phyloP scores from a whole-genome alignment of 140 eudicot species.

The Senecio squalidus region DNA sequence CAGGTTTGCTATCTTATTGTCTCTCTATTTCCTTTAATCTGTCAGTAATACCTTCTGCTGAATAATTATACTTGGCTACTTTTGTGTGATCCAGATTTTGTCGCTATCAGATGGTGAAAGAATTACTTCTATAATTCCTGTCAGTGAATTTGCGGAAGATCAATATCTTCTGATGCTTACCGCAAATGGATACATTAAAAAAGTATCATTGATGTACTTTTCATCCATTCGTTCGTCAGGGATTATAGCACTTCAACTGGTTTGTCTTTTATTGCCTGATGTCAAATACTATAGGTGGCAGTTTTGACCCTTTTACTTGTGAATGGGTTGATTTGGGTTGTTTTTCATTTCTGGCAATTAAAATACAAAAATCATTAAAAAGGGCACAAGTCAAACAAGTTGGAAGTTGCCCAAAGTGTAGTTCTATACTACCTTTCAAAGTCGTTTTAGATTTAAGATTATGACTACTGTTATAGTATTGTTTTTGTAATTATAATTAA shows the following conservation, averaged over 20 bases:
- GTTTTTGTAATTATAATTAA: no score
- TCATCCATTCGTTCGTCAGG: slow-evolving; percentile 87
- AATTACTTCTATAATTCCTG: slow-evolving; percentile 88
- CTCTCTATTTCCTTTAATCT: no score
- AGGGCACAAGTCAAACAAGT: no score
- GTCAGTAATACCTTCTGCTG: slow-evolving; percentile 1
- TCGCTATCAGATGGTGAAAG: slow-evolving; percentile 85
- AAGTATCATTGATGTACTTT: slow-evolving; percentile 76
- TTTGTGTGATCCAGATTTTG: slow-evolving; percentile 51
- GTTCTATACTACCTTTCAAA: no score
- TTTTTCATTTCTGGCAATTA: no score
- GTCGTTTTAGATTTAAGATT: no score
- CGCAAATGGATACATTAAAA: slow-evolving; percentile 85
- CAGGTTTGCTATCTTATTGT: slow-evolving; percentile 49
- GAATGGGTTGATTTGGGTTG: not conserved
- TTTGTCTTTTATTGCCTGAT: slow-evolving; percentile 30
- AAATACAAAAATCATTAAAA: no score
- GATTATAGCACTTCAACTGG: slow-evolving; percentile 93
- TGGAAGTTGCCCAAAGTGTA: no score
- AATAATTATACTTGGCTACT: not conserved
- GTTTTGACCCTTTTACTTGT: not conserved
- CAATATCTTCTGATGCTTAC: slow-evolving; percentile 91
- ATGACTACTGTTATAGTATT: no score
- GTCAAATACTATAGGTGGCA: not conserved
- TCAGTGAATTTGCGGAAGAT: slow-evolving; percentile 82